Base-by-base conservation (phyloP, 305 asterid species). In the Fraxinus platypoda region DNA sequence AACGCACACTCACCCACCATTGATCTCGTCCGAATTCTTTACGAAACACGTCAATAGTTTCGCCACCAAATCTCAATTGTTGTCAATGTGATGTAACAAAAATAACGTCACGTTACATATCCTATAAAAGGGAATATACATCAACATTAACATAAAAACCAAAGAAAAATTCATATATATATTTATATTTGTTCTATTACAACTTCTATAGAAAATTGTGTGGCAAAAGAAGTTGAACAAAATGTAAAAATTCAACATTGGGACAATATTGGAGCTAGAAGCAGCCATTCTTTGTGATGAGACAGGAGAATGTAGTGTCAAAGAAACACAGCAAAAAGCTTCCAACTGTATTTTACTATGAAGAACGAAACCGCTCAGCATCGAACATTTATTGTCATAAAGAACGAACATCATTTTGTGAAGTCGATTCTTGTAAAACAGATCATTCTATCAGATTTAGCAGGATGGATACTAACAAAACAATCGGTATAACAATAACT, bases 381-480 rank as follows among this genome's bases (percentile, higher is more conserved):
- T 74, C 77, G 76, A 72, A 62, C 57, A 6, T 54, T 62, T 83
- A 66, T 34, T 74, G 74, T 71, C 73, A 64, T 78, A 81, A 77
- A 79, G 59, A 73, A 76, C 62, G 76, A 78, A 81, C 80, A 84
- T 59, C 87, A 52, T 80, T 76, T 80, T 57, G 79, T 74, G 82
- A 72, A 71, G 81, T 74, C 43, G 82, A 83, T 37, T 54, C 76
- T 49, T 74, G 46, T 31, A 43, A n/a, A 70, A 17, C 21, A 74
- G 23, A 76, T 83, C 80, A 90, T 43, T 76, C 88, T 75, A 90
- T 86, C 79, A 86, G 79, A 81, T 62, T 83, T 79, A 49, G 19
- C 78, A 86, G 76, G 73, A 80, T 73, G 66, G 82, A 86, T 64
- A 92, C 72, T 41, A 92, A 80, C 46, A 92, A 59, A 78, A 90